Percentiles rank a stretch among this genome's conserved stretches.
Evolutionary conservation across 2,329 filamentous ascomycete species (phyloP).

Genomic region (Venturia effusa): DNA sequence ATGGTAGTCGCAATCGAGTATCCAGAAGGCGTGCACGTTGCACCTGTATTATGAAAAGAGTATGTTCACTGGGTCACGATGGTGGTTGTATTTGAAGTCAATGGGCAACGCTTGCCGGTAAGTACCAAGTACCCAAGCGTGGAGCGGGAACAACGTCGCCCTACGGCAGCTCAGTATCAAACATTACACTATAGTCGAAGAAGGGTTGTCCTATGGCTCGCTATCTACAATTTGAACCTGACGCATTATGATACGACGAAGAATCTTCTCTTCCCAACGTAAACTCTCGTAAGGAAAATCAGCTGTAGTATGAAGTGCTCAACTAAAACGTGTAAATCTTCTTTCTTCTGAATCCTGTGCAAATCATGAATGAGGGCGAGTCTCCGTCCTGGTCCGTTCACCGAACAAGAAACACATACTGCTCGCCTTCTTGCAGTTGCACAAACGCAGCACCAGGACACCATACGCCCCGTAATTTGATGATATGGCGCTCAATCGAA

Average conservation of each 20-base stretch:
- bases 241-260: neutral
- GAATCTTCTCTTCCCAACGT: neutral
- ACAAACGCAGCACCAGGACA: neutral
- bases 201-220: neutral
- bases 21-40: too few relatives aligned
- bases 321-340: constrained; percentile 6
- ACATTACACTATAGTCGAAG: neutral
- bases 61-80: too few relatives aligned
- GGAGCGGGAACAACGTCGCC: neutral
- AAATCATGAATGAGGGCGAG: constrained; percentile 6
- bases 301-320: constrained; percentile 3
- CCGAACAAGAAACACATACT: neutral
- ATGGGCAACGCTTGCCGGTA: neutral
- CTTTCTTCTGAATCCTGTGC: constrained; percentile 2
- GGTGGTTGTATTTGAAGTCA: too few relatives aligned
- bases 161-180: neutral
- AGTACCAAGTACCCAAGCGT: too few relatives aligned
- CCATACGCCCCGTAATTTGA: constrained; percentile 3
- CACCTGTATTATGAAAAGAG: too few relatives aligned
- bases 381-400: neutral
- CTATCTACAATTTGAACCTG: constrained; percentile 7
- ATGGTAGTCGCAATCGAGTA: constrained; percentile 35
- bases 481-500: neutral
- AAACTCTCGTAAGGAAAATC: neutral
- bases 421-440: neutral